Evolutionary conservation across 495 filamentous ascomycete genomes (phyloP).

Genomic region (Cetradonia linearis): DNA sequence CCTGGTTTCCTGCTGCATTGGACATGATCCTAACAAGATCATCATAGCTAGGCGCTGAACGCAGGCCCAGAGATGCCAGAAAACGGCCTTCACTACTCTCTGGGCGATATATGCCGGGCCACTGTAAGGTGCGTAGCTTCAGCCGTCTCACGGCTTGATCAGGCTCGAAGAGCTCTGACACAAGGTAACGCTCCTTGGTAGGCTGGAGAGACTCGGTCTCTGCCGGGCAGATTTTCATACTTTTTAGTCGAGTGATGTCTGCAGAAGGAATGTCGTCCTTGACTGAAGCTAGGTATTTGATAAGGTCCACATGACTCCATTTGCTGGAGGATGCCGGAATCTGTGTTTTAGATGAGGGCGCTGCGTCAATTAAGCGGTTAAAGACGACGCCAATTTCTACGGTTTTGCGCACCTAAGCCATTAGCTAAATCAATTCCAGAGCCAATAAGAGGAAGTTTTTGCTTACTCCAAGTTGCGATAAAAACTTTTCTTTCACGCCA

Average conservation of each 20-base stretch:
- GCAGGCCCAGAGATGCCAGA: conserved; percentile 58
- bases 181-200: conserved; percentile 52
- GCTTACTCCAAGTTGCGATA: conserved; percentile 69
- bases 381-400: conserved; percentile 92
- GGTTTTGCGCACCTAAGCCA: conserved; percentile 48
- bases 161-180: conserved; percentile 80
- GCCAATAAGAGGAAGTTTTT: conserved; percentile 26
- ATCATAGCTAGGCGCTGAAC: conserved; percentile 51
- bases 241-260: conserved; percentile 69
- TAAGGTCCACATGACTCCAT: conserved; percentile 90
- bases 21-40: conserved; percentile 71
- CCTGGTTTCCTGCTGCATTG: conserved; percentile 41
- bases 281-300: conserved; percentile 86
- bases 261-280: conserved; percentile 76
- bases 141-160: conserved; percentile 58
- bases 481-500: conserved; percentile 78
- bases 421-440: background rate
- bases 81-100: conserved; percentile 63
- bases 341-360: conserved; percentile 14
- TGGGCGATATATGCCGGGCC: conserved; percentile 58
- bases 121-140: conserved; percentile 69
- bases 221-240: conserved; percentile 70
- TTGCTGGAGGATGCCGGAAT: conserved; percentile 33
- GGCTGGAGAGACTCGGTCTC: conserved; percentile 46
- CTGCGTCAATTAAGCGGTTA: conserved; percentile 58